A percentile compares a stretch with the other conserved stretches of the same genome.
Evolutionary conservation across 495 filamentous ascomycete species (phyloP).

Genomic region (Annulohypoxylon maeteangense): DNA sequence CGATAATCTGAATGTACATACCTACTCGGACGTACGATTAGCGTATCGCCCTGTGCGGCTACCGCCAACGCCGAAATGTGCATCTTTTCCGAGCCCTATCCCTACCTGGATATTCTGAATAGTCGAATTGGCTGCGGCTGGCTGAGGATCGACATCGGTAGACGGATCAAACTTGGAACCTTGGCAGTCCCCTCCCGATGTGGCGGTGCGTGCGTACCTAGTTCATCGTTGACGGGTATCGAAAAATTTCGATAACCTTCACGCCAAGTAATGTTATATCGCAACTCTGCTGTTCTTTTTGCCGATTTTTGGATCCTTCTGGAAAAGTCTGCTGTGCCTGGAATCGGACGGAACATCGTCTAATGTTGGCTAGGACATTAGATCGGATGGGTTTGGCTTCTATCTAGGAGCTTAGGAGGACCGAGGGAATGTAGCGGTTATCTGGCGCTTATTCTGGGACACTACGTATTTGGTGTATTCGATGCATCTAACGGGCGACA

Average conservation of each 20-base stretch:
- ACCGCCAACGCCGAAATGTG: slow-evolving; percentile 38
- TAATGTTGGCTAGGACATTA: not conserved
- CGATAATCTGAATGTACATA: not conserved
- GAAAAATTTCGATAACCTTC: not conserved
- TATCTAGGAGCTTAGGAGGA: not conserved
- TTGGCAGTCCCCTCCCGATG: slow-evolving; percentile 36
- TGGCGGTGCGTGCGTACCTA: slow-evolving; percentile 35
- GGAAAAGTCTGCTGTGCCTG: slow-evolving; percentile 2
- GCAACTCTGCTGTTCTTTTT: slow-evolving; percentile 15
- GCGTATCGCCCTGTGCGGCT: slow-evolving; percentile 29
- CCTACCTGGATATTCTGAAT: slow-evolving; percentile 4
- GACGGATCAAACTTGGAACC: slow-evolving; percentile 15
- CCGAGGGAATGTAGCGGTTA: not conserved
- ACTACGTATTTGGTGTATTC: not conserved
- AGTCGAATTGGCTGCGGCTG: slow-evolving; percentile 11
- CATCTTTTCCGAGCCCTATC: slow-evolving; percentile 6
- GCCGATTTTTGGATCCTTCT: not conserved
- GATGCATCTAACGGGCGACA: slow-evolving; percentile 12
- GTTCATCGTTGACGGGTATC: not conserved
- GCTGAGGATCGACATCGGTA: slow-evolving; percentile 29
- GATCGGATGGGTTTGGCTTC: slow-evolving; percentile 1
- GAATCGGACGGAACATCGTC: slow-evolving; percentile 12
- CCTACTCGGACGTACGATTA: slow-evolving; percentile 1
- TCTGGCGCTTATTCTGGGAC: not conserved
- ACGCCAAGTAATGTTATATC: not conserved